Evolutionary conservation across 2,329 filamentous ascomycete species (phyloP).

Genomic region (Diaporthe sp.): DNA sequence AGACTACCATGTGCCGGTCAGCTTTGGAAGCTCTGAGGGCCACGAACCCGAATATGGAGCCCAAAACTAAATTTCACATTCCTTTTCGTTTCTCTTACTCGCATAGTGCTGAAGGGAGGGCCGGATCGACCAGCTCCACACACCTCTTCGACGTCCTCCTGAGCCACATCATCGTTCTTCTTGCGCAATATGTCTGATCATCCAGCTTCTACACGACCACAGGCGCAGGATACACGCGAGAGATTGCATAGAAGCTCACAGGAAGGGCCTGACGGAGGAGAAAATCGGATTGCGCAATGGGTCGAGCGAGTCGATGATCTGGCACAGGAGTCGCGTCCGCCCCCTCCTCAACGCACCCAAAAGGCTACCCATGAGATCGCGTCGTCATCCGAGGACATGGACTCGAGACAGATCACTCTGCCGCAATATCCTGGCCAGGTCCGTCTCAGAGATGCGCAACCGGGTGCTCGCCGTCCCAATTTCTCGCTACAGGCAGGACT

Average conservation of each 20-base stretch:
- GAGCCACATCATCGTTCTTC: too few relatives aligned
- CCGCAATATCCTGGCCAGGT: background rate
- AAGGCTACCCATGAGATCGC: background rate
- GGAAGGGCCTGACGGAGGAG: background rate
- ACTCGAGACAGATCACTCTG: background rate
- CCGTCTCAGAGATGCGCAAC: constrained; percentile 3
- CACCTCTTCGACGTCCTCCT: background rate
- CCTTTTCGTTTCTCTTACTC: background rate
- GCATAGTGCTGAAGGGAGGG: background rate
- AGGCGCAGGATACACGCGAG: background rate
- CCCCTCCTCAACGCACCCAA: background rate
- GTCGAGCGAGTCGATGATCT: background rate
- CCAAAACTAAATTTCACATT: background rate
- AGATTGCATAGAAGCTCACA: background rate
- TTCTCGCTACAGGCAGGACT: background rate
- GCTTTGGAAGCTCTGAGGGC: background rate
- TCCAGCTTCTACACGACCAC: background rate
- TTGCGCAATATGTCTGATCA: background rate
- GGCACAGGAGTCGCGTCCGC: background rate
- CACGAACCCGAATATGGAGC: background rate
- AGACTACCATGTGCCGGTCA: constrained; percentile 8
- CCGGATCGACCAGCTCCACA: background rate
- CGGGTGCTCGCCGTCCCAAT: background rate
- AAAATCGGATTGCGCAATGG: background rate
- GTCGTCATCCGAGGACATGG: background rate